These are phyloP conservation scores for Gautieria morchelliformis DNA, from an alignment of 768 basidiomycete genomes.

Conservation along the genomic window DNA sequence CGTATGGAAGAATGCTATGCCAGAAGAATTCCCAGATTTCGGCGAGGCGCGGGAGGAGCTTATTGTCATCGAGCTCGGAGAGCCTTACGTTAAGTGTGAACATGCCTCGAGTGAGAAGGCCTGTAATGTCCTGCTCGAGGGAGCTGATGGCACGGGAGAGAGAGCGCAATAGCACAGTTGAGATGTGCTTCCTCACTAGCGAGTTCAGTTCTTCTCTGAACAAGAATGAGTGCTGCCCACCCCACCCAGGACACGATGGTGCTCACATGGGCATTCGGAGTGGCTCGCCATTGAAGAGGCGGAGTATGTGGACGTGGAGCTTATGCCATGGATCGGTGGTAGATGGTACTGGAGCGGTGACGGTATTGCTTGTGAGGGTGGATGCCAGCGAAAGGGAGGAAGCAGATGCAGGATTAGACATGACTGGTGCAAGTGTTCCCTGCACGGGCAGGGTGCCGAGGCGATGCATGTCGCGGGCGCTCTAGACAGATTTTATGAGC, in stretches of 20 bases:
- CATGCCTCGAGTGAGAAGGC: conserved; percentile 83
- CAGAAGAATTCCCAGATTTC: conserved; percentile 94
- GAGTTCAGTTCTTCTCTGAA: conserved; percentile 78
- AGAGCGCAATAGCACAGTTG: conserved; percentile 57
- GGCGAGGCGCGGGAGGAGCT: conserved; percentile 66
- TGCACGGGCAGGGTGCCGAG: conserved; percentile 46
- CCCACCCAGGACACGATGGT: not conserved
- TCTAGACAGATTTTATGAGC: not conserved
- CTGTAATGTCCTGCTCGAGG: conserved; percentile 70
- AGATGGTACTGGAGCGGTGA: conserved; percentile 13
- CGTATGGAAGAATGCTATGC: conserved; percentile 78
- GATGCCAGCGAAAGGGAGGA: conserved; percentile 27
- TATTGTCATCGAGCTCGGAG: conserved; percentile 64
- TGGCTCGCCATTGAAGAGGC: conserved; percentile 86
- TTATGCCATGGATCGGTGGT: conserved; percentile 57
- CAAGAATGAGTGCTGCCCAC: not conserved
- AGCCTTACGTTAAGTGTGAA: conserved; percentile 85
- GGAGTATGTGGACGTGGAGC: conserved; percentile 80
- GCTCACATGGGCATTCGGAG: conserved; percentile 75
- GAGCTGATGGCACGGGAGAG: conserved; percentile 66
- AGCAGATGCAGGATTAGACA: conserved; percentile 10
- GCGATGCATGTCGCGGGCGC: conserved; percentile 74
- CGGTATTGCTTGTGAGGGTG: conserved; percentile 26
- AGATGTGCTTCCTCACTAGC: conserved; percentile 72
- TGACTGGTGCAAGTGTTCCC: conserved; percentile 22